Base-by-base conservation (phyloP, 805 yeast species). In the Pichia pseudocactophila region DNA sequence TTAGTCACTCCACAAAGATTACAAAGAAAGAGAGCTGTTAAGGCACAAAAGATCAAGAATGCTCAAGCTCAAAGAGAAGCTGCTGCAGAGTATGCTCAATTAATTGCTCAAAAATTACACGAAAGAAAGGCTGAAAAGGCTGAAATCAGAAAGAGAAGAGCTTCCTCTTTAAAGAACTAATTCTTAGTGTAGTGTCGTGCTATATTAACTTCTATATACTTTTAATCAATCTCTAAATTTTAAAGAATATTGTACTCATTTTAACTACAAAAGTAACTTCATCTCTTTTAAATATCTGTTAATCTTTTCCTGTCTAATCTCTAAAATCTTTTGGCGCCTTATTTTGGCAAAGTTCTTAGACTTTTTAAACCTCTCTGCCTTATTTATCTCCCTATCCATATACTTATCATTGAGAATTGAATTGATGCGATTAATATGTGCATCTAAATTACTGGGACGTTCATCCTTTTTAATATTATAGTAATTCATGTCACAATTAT, bases 61-160 rank as follows among this genome's bases (percentile, higher is more conserved):
- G 97, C 97, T 70, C 95, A 87, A 80, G 88, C 86, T 66, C 96
- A 88, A 76, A 88, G 95, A 87, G 97, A 92, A 73, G 96, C 95
- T 76, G 98, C 99, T 73, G 95, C 97, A 68, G 98, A 92, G 76
- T 92, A 92, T 82, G 95, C 97, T 68, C 95, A 89, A 76, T 79
- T 92, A 69, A 80, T 92, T 71, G 97, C 99, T 69, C 76, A 87
- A 78, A 90, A 97, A 75, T 83, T 90, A 71, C 84, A 87, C 73
- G 97, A 90, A 76, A 87, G 89, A 78, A 90, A 90, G 80, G 90
- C 94, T 69, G 95, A 87, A 76, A 86, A 79, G 78, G 96, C 96
- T 74, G 97, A 88, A 79, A 80, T 84, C 74, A 88, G 84, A 79
- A 90, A 90, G 95, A 88, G 97, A 84, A 88, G 98, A 81, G 97